Evolutionary conservation across 768 basidiomycete genomes (phyloP).

Genomic region (Coprinopsis strossmayeri): DNA sequence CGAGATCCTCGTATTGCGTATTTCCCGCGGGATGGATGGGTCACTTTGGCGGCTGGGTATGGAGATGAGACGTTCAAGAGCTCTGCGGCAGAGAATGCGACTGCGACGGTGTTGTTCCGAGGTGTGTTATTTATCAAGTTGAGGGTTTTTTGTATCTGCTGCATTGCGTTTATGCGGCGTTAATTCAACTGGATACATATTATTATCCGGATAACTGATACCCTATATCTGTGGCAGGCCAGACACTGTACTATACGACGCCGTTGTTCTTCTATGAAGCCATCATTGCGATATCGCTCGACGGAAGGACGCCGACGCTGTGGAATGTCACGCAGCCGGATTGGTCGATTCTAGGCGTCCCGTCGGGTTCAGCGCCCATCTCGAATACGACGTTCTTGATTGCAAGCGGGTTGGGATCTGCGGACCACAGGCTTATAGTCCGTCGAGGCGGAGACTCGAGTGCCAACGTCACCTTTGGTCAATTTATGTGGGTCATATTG

Average conservation of each 20-base stretch:
- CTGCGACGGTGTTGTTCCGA: neutral
- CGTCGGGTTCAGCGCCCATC: neutral
- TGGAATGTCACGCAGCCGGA: neutral
- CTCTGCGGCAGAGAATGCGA: neutral
- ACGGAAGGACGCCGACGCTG: neutral
- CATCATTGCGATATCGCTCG: neutral
- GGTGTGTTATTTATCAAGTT: neutral
- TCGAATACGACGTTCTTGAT: neutral
- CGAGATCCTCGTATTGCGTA: neutral
- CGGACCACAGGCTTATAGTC: neutral
- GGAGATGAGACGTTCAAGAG: neutral
- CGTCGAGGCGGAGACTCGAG: neutral
- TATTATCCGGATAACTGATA: neutral
- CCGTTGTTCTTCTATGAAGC: neutral
- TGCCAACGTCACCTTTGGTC: neutral
- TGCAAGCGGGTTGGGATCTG: neutral
- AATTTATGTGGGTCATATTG: neutral
- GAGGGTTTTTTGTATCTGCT: neutral
- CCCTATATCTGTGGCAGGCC: neutral
- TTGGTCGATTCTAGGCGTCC: too few species aligned
- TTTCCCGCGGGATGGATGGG: neutral
- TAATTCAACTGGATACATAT: neutral
- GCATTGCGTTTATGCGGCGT: neutral
- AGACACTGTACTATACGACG: neutral
- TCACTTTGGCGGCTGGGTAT: neutral